phyloP scores from a whole-genome alignment of 495 filamentous ascomycete species.

The Paragyromitra xinjiangensis region DNA sequence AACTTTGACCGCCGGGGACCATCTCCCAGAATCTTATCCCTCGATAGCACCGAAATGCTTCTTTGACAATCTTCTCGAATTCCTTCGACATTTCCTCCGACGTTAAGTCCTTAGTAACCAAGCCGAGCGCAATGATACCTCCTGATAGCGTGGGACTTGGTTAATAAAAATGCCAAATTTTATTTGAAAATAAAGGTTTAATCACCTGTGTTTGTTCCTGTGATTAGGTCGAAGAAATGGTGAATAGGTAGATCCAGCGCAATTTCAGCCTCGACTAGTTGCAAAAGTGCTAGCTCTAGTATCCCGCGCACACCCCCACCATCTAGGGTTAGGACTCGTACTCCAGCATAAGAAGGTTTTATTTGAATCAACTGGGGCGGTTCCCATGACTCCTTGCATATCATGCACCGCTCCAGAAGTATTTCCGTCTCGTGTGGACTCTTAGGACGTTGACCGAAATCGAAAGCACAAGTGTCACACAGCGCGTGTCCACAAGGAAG shows the following conservation, averaged over 20 bases:
- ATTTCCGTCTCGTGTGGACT: slow-evolving; percentile 50
- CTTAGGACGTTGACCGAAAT: slow-evolving; percentile 27
- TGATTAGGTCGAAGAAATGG: slow-evolving; percentile 64
- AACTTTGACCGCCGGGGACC: neutral
- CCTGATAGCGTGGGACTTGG: slow-evolving; percentile 49
- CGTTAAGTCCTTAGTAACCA: slow-evolving; percentile 60
- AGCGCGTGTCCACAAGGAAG: slow-evolving; percentile 68
- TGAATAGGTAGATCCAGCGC: slow-evolving; percentile 60
- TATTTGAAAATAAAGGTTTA: neutral
- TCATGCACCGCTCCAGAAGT: slow-evolving; percentile 47
- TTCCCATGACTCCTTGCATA: slow-evolving; percentile 48
- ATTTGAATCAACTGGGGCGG: slow-evolving; percentile 60
- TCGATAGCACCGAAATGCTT: neutral
- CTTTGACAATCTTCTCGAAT: slow-evolving; percentile 6
- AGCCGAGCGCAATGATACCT: slow-evolving; percentile 66
- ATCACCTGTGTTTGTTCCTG: slow-evolving; percentile 65
- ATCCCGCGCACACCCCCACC: slow-evolving; percentile 66
- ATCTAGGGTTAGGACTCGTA: slow-evolving; percentile 66
- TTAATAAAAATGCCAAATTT: slow-evolving; percentile 30
- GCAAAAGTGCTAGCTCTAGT: slow-evolving; percentile 62
- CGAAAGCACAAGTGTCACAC: slow-evolving; percentile 57
- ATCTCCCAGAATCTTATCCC: neutral
- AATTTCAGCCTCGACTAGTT: slow-evolving; percentile 60
- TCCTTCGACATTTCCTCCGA: slow-evolving; percentile 1
- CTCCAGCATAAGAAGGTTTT: slow-evolving; percentile 63